Conservation (phyloP, 2,329 filamentous ascomycete genomes). For the Pezicula carpinea region DNA sequence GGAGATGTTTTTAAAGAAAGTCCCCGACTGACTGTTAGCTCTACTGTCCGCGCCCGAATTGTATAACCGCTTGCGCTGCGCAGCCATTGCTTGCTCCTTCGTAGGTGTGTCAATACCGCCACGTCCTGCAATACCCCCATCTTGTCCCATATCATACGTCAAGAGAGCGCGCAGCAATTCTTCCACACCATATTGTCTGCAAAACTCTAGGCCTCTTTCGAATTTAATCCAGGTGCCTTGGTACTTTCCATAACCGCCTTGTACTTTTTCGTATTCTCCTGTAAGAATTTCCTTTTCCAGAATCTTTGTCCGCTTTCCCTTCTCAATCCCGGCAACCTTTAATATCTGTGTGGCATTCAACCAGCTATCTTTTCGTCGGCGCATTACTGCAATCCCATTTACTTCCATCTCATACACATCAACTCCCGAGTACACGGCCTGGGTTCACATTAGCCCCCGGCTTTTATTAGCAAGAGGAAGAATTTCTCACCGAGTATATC, state of each 20-base stretch:
- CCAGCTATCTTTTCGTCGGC: conserved; percentile 90
- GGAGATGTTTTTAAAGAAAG: conserved; percentile 97
- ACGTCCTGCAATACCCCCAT: conserved; percentile 66
- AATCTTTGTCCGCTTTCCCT: conserved; percentile 96
- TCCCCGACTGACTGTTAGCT: conserved; percentile 65
- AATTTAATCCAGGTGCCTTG: conserved; percentile 99
- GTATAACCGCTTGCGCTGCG: conserved; percentile 88
- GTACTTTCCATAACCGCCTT: conserved; percentile 97
- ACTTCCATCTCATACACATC: conserved; percentile 99
- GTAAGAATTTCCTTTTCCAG: conserved; percentile 96
- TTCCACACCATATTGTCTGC: conserved; percentile 73
- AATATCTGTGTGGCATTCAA: conserved; percentile 97
- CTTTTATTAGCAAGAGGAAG: neutral
- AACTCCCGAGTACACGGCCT: conserved; percentile 91
- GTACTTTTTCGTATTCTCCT: conserved; percentile 96
- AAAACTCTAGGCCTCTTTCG: conserved; percentile 86
- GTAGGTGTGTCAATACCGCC: conserved; percentile 89
- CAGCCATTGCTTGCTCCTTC: conserved; percentile 98
- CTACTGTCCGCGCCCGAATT: conserved; percentile 68
- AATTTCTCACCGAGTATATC: conserved; percentile 55
- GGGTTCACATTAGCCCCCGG: neutral
- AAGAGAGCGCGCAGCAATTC: conserved; percentile 70
- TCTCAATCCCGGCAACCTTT: conserved; percentile 95
- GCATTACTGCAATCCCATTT: conserved; percentile 90
- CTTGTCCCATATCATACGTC: conserved; percentile 75